These are phyloP conservation scores for Talaromyces verruculosus DNA, from an alignment of 2,329 filamentous ascomycete species.

Conservation along the genomic window DNA sequence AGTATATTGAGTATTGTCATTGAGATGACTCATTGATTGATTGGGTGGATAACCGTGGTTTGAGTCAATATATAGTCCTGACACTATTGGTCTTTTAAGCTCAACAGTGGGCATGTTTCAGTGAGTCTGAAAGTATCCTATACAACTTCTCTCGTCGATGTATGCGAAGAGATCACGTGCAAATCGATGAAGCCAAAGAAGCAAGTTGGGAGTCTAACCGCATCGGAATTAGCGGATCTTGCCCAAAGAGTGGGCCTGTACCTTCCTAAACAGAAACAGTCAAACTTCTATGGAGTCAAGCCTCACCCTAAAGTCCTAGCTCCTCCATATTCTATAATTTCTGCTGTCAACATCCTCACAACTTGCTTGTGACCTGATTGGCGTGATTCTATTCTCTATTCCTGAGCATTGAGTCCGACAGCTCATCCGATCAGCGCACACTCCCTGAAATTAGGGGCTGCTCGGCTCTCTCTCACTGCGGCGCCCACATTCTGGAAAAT, in stretches of 20 bases:
- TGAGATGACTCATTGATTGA: slow-evolving; percentile 7
- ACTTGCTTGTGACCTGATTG: neutral
- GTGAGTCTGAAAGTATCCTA: neutral
- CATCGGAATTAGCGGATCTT: neutral
- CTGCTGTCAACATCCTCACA: neutral
- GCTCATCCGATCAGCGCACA: neutral
- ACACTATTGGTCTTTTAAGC: neutral
- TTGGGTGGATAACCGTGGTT: neutral
- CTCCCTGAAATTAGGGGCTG: neutral
- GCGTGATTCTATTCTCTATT: neutral
- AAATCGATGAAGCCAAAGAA: neutral
- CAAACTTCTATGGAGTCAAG: slow-evolving; percentile 9
- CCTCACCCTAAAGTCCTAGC: slow-evolving; percentile 11
- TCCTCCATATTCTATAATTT: neutral
- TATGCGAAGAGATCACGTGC: neutral
- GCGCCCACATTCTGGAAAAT: slow-evolving; percentile 18
- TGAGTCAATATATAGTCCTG: neutral
- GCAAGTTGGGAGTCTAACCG: neutral
- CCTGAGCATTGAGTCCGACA: neutral
- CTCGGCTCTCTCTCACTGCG: slow-evolving; percentile 12
- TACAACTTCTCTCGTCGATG: neutral
- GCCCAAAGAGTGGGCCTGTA: neutral
- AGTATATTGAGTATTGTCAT: neutral
- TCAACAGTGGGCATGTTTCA: neutral
- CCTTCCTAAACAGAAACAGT: slow-evolving; percentile 4